Conservation (phyloP, 73 alveolate species). For the Durusdinium trenchii region DNA sequence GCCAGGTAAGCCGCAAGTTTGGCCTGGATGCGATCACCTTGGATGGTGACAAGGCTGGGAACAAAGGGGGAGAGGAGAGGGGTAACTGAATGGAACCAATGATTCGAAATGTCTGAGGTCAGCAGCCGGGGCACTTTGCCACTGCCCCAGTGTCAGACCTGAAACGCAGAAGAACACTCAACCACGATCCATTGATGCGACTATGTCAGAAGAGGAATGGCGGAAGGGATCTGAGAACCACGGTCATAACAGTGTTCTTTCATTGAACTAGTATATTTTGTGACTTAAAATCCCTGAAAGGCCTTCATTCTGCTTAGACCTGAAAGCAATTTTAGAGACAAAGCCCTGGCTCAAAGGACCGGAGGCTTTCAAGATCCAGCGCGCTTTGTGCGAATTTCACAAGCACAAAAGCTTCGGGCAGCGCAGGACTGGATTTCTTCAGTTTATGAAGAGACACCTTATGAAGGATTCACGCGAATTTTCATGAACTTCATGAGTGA, state of each 20-base stretch:
- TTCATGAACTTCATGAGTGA: no score
- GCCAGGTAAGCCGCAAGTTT: conserved; percentile 74
- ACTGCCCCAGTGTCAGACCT: neutral
- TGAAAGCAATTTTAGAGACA: neutral
- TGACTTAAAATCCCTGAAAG: no score
- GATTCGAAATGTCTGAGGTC: no score
- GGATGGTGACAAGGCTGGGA: conserved; percentile 87
- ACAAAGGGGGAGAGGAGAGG: neutral
- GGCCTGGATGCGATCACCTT: conserved; percentile 93
- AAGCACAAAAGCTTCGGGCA: conserved; percentile 46
- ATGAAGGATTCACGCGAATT: neutral
- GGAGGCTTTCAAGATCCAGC: conserved; percentile 91
- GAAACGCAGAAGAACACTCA: neutral
- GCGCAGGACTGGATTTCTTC: conserved; percentile 3
- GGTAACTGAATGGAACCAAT: no score
- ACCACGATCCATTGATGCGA: neutral
- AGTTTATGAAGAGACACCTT: neutral
- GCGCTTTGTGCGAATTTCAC: conserved; percentile 72
- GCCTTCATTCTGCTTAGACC: neutral
- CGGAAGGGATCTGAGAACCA: no score
- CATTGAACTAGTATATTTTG: no score
- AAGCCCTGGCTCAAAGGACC: neutral
- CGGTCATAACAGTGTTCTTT: no score
- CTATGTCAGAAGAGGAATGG: neutral
- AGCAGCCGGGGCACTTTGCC: conserved; percentile 87